phyloP scores from a whole-genome alignment of 1,284 basidiomycete species.

The Ceratobasidium sp. region DNA sequence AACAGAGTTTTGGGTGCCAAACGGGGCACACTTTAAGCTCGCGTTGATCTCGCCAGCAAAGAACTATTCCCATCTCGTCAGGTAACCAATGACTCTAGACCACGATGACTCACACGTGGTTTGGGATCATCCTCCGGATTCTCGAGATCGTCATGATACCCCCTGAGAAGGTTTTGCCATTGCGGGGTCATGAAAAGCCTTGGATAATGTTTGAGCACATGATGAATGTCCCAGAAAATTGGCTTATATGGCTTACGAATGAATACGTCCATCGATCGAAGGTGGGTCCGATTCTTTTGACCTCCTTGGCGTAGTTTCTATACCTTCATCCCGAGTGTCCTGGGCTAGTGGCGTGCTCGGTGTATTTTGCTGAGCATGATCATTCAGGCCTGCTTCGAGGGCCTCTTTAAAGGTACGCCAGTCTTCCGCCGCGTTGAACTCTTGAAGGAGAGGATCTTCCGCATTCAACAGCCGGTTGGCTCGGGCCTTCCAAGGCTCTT shows the following conservation, averaged over 20 bases:
- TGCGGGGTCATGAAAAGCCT: neutral
- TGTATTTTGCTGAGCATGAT: neutral
- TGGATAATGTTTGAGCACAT: neutral
- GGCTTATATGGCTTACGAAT: slow-evolving; percentile 15
- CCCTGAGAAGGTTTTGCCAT: too few relatives aligned
- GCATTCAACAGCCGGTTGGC: neutral
- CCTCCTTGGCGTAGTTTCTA: neutral
- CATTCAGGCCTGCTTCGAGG: neutral
- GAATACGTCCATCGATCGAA: neutral
- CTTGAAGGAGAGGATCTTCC: neutral
- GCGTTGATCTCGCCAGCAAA: too few relatives aligned
- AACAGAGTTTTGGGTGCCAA: too few relatives aligned
- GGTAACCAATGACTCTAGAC: too few relatives aligned
- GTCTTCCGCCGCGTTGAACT: neutral
- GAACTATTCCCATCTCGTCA: too few relatives aligned
- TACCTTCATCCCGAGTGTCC: too few relatives aligned
- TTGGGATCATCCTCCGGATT: too few relatives aligned
- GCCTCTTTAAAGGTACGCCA: neutral
- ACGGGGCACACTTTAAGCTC: too few relatives aligned
- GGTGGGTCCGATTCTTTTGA: neutral
- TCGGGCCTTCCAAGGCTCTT: slow-evolving; percentile 9
- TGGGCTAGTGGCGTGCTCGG: neutral
- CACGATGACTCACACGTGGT: too few relatives aligned
- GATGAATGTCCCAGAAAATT: neutral
- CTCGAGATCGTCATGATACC: too few relatives aligned